Evolutionary conservation across 768 basidiomycete genomes (phyloP), one percentile per base, ranked within the genome.

Genomic region (Melanogaster broomeanus): DNA sequence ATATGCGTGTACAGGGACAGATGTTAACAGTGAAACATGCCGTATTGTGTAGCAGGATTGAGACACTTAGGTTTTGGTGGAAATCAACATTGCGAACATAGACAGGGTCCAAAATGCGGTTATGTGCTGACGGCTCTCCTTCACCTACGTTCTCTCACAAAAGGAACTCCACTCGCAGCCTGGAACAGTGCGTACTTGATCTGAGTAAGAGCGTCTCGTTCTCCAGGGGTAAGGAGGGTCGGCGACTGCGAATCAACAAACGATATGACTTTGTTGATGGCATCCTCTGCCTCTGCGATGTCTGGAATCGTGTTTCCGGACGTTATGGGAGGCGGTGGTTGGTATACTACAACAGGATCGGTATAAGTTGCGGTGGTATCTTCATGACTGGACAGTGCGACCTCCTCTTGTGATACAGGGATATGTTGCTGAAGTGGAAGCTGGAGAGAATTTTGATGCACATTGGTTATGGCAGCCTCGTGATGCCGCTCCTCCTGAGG

Each of bases 111-210:
- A 34, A 31, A 6, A 24, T 33, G 11, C n/a, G 40, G 27, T 49
- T 44, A 35, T 40, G 16, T 40, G 18, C 35, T 12, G 42, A 39
- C 30, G 7, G 47, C n/a, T 12, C 34, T 28, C 21, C 16, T 31
- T 69, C 31, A 71, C 54, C 68, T 65, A 42, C 65, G 61, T 6
- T 68, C 56, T 61, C 55, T 71, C 56, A 52, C 74, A 69, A 57
- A 73, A 60, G 51, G 71, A 15, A 72, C 67, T 13, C 69, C 67
- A 18, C 71, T 70, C 30, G 58, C 74, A 33, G 74, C 71, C 55
- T 81, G 78, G 61, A 83, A 83, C 50, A 85, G 70, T 18, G 75
- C 76, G 45, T 66, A 72, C 65, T 82, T 83, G 59, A 85, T 72
- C 42, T 74, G 70, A 18, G 65, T 55, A 38, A 85, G 77, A 24